Base-by-base conservation (phyloP, 2,329 filamentous ascomycete species). In the Neocucurbitaria cava region DNA sequence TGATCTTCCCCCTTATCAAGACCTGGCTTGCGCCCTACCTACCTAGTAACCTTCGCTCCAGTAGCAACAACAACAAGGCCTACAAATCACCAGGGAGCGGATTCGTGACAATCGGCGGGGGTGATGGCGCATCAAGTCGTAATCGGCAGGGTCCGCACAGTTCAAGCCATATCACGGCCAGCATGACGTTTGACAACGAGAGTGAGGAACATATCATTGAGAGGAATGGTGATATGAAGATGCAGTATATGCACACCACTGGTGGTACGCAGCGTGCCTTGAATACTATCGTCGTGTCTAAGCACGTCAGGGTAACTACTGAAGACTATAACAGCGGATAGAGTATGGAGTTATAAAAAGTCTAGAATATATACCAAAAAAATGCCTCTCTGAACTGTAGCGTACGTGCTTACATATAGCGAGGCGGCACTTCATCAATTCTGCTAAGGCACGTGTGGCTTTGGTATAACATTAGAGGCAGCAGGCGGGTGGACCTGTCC, bases 41-140 rank as follows among this genome's bases (percentile, higher is more conserved):
- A 8, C 51, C 56, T 11, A 60, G 50, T n/a, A 50, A 41, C 3
- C 33, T 57, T 15, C 43, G 54, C 17, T 61, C 58, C 4, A 59
- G 49, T 3, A 59, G 49, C 13, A 38, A 4, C 48, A 51, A 63
- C 35, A 43, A 51, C 26, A 61, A 59, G 40, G 58, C 44, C 33
- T 58, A 59, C 24, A 57, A 53, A 21, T 36, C 41, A 15, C 58
- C 55, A 5, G 49, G 51, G 20, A 52, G 52, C 23, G 60, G 60
- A 23, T 63, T 63, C 18, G 55, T 61, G 4, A 56, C 61, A n/a
- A 64, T 64, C 21, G 61, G 61, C 24, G 61, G 61, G 20, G 48
- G 56, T 26, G 56, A 55, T 35, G n/a, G 35, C n/a, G 35, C 18
- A 15, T 38, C 35, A 38, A 38, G 35, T 20, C 35, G 18, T 38